These are phyloP conservation scores for Ogataea haglerorum DNA, from an alignment of 805 yeast species.

Conservation along the genomic window DNA sequence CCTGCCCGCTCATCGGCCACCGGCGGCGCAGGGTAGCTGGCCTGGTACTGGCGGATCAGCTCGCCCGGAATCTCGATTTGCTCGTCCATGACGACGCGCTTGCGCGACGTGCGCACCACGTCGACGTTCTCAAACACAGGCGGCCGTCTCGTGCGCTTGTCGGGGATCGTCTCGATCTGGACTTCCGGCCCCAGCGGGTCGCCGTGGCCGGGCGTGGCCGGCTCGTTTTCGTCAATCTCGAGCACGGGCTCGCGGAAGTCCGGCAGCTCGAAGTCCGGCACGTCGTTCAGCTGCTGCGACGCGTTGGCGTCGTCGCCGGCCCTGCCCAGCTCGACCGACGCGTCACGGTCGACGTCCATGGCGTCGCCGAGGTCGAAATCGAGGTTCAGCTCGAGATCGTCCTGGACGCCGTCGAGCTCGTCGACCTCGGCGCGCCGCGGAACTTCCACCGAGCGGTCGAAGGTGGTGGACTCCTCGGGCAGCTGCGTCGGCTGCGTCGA, in stretches of 20 bases:
- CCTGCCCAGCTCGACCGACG: conserved; percentile 55
- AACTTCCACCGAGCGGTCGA: conserved; percentile 63
- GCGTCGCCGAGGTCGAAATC: conserved; percentile 32
- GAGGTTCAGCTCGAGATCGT: conserved; percentile 31
- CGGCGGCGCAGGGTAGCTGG: conserved; percentile 23
- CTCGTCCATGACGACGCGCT: conserved; percentile 45
- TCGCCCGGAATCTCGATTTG: conserved; percentile 43
- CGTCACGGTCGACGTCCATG: conserved; percentile 29
- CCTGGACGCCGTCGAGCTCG: conserved; percentile 31
- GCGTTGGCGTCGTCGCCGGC: conserved; percentile 29
- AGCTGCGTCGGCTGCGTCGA: conserved; percentile 8
- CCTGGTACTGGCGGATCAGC: conserved; percentile 31
- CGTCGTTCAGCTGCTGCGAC: conserved; percentile 32
- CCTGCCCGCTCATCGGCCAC: background rate
- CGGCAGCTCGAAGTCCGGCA: conserved; percentile 41
- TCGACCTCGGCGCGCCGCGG: conserved; percentile 47
- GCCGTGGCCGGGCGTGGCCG: conserved; percentile 14
- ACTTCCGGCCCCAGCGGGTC: conserved; percentile 3
- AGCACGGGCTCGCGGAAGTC: conserved; percentile 28
- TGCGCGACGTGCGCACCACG: conserved; percentile 48
- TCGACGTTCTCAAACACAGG: conserved; percentile 32
- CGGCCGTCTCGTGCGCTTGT: conserved; percentile 25
- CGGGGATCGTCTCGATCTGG: conserved; percentile 4
- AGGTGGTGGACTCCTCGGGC: conserved; percentile 22
- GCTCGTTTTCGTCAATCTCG: conserved; percentile 20